Evolutionary conservation across 805 yeast genomes (phyloP).

Genomic region (Cyberlindnera xylosilytica): DNA sequence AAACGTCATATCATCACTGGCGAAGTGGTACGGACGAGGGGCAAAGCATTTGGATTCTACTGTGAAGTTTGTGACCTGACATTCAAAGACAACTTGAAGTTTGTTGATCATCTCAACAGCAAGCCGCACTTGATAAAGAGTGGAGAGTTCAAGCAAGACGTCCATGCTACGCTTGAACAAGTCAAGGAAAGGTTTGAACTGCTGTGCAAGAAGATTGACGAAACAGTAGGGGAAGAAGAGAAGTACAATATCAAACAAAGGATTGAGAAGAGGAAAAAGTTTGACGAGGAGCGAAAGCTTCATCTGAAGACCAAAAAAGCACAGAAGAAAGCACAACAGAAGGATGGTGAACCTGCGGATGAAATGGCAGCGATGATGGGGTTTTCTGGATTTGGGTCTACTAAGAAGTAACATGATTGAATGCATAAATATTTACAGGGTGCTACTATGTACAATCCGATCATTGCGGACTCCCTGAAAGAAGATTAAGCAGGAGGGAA

Average conservation of each 20-base stretch:
- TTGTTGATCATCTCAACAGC: constrained; percentile 80
- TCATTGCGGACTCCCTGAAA: no score
- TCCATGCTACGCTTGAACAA: constrained; percentile 45
- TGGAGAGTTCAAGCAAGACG: constrained; percentile 36
- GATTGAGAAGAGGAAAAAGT: constrained; percentile 36
- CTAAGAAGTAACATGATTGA: constrained; percentile 33
- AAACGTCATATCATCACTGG: constrained; percentile 32
- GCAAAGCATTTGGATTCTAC: constrained; percentile 76
- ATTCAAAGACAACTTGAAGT: constrained; percentile 78
- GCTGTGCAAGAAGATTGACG: constrained; percentile 32
- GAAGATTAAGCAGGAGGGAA: no score
- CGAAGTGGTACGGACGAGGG: constrained; percentile 33
- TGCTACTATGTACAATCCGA: no score
- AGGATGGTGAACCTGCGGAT: constrained; percentile 13
- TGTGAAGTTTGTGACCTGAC: constrained; percentile 80
- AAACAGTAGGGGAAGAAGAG: constrained; percentile 14
- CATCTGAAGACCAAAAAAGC: constrained; percentile 25
- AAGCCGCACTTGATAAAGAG: constrained; percentile 56
- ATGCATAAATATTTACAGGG: constrained; percentile 1
- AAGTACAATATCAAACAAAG: constrained; percentile 37
- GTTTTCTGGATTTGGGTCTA: constrained; percentile 49
- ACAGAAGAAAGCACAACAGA: constrained; percentile 13
- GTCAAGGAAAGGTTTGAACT: constrained; percentile 39
- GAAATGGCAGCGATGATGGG: constrained; percentile 52
- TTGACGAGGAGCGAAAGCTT: constrained; percentile 35